Conservation (phyloP, 495 filamentous ascomycete genomes). For the Aspergillus olivimuriae region DNA sequence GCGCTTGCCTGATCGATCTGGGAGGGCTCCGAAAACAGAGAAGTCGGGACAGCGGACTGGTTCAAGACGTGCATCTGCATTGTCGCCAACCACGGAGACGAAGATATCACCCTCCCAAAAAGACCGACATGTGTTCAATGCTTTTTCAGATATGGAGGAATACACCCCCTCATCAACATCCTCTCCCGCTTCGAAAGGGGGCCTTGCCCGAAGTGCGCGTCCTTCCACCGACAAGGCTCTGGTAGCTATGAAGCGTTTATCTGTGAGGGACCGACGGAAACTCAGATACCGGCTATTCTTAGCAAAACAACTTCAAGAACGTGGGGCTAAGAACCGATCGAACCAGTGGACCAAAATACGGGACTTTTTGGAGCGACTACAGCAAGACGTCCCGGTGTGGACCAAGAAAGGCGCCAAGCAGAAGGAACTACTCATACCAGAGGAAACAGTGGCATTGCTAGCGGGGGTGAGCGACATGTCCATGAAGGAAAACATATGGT, state of each 20-base stretch:
- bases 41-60: too few species aligned
- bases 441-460: slow-evolving; percentile 34
- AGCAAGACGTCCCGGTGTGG: slow-evolving; percentile 10
- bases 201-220: neutral
- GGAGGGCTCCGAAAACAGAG: too few species aligned
- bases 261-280: slow-evolving; percentile 22
- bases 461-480: slow-evolving; percentile 21
- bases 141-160: slow-evolving; percentile 1
- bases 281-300: slow-evolving; percentile 23
- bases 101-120: neutral
- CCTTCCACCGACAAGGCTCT: neutral
- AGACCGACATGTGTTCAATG: neutral
- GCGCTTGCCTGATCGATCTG: too few species aligned
- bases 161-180: neutral
- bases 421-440: slow-evolving; percentile 30
- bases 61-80: too few species aligned
- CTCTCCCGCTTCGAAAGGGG: neutral
- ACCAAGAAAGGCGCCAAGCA: slow-evolving; percentile 10
- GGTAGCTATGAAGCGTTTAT: slow-evolving; percentile 7
- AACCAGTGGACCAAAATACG: slow-evolving; percentile 22
- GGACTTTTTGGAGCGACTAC: slow-evolving; percentile 18
- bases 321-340: neutral
- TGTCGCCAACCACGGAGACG: neutral
- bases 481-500: slow-evolving; percentile 35
- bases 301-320: neutral